Conservation (phyloP, 176 grass and related monocot species). For the Dendrocalamus sinicus region DNA sequence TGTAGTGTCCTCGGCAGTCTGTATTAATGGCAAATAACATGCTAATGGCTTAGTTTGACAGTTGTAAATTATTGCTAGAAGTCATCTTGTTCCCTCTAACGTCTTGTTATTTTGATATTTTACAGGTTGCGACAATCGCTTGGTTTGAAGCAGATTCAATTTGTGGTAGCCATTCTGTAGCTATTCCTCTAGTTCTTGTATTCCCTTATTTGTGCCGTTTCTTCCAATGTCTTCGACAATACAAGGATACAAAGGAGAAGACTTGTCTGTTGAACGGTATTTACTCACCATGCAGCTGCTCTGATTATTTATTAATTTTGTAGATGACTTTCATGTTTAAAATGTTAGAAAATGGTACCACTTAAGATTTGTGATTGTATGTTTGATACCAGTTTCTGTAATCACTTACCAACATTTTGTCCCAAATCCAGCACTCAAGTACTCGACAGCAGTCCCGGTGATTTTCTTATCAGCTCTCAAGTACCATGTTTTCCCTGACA, state of each 20-base stretch:
- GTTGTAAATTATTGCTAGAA: not conserved
- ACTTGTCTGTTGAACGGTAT: constrained; percentile 94
- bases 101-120: constrained; percentile 32
- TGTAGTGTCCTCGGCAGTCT: not conserved
- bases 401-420: constrained; percentile 38
- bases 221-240: constrained; percentile 95
- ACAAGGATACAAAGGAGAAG: constrained; percentile 95
- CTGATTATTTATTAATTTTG: constrained; percentile 22
- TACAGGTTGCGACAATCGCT: constrained; percentile 93
- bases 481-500: constrained; percentile 82
- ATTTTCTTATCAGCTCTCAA: constrained; percentile 96
- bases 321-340: constrained; percentile 30
- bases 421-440: constrained; percentile 80
- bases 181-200: constrained; percentile 92
- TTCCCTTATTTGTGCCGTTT: constrained; percentile 92
- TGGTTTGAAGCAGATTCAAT: constrained; percentile 99
- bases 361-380: not conserved
- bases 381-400: not conserved
- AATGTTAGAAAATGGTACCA: not conserved
- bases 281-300: constrained; percentile 30
- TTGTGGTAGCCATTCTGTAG: constrained; percentile 92
- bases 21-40: constrained; percentile 12
- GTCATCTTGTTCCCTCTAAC: not conserved
- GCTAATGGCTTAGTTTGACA: constrained; percentile 2
- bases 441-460: constrained; percentile 87